phyloP scores from a whole-genome alignment of 192 early-diverging fungal species.

The Dimargaris cristalligena region DNA sequence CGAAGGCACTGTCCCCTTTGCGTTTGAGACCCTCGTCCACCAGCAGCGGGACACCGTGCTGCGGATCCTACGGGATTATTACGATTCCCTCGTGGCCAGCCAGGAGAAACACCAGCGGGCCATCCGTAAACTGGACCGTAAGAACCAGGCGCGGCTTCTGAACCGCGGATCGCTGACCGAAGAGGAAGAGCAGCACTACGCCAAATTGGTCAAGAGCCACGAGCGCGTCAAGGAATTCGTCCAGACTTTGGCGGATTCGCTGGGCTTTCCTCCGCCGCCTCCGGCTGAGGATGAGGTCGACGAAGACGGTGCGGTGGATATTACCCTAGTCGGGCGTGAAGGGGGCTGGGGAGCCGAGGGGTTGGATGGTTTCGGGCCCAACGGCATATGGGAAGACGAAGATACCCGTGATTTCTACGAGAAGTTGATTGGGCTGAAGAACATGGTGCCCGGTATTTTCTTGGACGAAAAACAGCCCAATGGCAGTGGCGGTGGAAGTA shows the following conservation, averaged over 20 bases:
- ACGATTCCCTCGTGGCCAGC: slow-evolving; percentile 20
- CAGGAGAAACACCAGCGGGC: slow-evolving; percentile 27
- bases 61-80: slow-evolving; percentile 19
- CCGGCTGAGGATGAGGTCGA: slow-evolving; percentile 44
- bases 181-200: slow-evolving; percentile 28
- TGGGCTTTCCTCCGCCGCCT: slow-evolving; percentile 57
- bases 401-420: slow-evolving; percentile 85
- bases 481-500: no score
- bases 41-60: slow-evolving; percentile 17
- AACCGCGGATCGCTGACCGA: slow-evolving; percentile 64
- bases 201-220: slow-evolving; percentile 16
- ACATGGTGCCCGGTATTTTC: slow-evolving; percentile 69
- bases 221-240: slow-evolving; percentile 19
- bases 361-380: slow-evolving; percentile 13
- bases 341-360: slow-evolving; percentile 9
- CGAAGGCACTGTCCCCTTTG: slow-evolving; percentile 10
- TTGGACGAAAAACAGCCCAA: slow-evolving; percentile 25
- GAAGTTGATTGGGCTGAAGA: slow-evolving; percentile 56
- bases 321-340: slow-evolving; percentile 21
- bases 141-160: slow-evolving; percentile 65
- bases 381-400: slow-evolving; percentile 83
- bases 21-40: slow-evolving; percentile 3
- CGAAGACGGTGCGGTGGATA: slow-evolving; percentile 17
- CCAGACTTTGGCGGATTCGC: slow-evolving; percentile 44
- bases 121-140: slow-evolving; percentile 53